phyloP scores from a whole-genome alignment of 495 filamentous ascomycete genomes.

The Neurospora sp. region DNA sequence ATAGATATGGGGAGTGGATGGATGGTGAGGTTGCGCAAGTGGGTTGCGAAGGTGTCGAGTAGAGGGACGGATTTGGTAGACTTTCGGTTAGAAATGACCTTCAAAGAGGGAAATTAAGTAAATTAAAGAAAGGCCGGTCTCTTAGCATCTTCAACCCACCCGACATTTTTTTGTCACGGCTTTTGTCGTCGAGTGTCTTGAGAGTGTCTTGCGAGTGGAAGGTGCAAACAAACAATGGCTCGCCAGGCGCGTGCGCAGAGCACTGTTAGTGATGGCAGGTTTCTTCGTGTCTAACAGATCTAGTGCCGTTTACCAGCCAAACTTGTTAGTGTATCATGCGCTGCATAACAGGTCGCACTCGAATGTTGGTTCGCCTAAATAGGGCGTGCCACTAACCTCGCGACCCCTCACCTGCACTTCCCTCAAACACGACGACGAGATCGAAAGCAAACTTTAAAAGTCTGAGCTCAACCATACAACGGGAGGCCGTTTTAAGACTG shows the following conservation, averaged over 20 bases:
- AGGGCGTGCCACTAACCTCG: neutral
- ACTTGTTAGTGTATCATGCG: neutral
- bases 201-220: neutral
- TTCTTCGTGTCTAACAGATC: neutral
- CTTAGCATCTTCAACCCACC: neutral
- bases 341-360: neutral
- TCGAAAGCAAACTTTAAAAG: neutral
- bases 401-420: neutral
- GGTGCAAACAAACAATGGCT: neutral
- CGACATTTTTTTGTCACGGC: neutral
- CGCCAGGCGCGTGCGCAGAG: neutral
- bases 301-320: neutral
- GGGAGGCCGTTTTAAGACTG: neutral
- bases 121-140: neutral
- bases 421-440: neutral
- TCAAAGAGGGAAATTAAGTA: neutral
- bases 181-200: neutral
- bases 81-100: accelerated
- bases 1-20: neutral
- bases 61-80: neutral
- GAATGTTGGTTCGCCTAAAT: neutral
- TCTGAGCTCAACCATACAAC: neutral
- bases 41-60: neutral
- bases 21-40: neutral
- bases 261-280: neutral